These are phyloP conservation scores for Wickerhamomyces bisporus DNA, from an alignment of 805 yeast species.

Conservation along the genomic window DNA sequence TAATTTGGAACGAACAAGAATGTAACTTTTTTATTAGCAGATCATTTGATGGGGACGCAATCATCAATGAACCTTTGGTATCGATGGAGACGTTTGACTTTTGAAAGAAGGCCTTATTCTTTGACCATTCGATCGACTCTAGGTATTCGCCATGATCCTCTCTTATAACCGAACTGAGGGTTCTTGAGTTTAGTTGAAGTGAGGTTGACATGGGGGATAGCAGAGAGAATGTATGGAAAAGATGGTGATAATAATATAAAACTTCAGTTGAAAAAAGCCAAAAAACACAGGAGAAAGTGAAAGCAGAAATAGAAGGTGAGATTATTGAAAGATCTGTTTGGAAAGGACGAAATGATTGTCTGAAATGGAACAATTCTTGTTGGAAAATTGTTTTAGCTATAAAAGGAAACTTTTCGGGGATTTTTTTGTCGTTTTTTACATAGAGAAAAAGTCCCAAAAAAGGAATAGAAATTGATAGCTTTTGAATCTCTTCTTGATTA, in stretches of 20 bases:
- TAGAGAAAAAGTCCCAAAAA: too few relatives aligned
- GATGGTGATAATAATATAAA: neutral
- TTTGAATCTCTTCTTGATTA: too few relatives aligned
- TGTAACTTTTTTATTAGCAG: slow-evolving; percentile 10
- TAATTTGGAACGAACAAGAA: slow-evolving; percentile 7
- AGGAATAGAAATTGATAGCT: too few relatives aligned
- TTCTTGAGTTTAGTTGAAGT: neutral
- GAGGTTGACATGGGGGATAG: neutral
- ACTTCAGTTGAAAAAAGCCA: too few relatives aligned
- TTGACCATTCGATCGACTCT: neutral
- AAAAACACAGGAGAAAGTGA: neutral
- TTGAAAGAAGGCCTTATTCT: neutral
- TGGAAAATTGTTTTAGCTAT: too few relatives aligned
- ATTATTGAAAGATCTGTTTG: too few relatives aligned
- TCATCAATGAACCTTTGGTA: neutral
- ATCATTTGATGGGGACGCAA: neutral
- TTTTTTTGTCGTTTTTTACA: too few relatives aligned
- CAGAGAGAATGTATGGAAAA: neutral
- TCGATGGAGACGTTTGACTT: neutral
- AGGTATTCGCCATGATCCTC: neutral
- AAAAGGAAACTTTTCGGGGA: too few relatives aligned
- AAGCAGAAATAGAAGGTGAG: too few relatives aligned
- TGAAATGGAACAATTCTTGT: too few relatives aligned
- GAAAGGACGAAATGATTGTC: too few relatives aligned
- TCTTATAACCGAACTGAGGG: neutral